Conservation (phyloP, 139 green algal species). For the Picochlorum sp. region DNA sequence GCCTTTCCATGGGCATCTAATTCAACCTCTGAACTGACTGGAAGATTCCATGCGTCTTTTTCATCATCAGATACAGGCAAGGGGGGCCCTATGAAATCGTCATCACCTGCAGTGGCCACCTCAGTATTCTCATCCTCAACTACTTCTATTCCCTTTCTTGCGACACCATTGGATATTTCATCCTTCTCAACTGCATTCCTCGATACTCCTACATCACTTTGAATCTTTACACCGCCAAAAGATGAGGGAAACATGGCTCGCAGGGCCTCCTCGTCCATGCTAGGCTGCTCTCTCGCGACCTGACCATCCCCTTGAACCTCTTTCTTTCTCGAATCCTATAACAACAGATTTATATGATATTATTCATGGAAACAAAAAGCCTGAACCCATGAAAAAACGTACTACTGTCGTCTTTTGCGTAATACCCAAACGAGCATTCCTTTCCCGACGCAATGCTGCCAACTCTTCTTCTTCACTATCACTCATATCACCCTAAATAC, state of each 20-base stretch:
- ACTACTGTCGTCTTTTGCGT: too few species aligned
- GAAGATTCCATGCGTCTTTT: neutral
- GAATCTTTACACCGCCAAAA: neutral
- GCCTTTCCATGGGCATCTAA: conserved; percentile 43
- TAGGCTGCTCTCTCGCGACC: too few species aligned
- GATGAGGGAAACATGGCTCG: neutral
- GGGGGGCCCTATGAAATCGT: neutral
- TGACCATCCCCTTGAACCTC: too few species aligned
- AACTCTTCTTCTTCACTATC: conserved; percentile 48
- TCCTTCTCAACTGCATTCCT: neutral
- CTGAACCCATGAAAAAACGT: too few species aligned
- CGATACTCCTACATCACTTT: too few species aligned
- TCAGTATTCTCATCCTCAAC: neutral
- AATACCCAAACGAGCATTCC: conserved; percentile 20
- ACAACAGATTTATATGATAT: too few species aligned
- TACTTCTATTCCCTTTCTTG: neutral
- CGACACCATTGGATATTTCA: conserved; percentile 33
- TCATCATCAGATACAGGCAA: neutral
- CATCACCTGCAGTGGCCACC: neutral
- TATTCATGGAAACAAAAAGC: too few species aligned
- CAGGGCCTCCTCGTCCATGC: neutral
- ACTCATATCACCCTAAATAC: neutral
- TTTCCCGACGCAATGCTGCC: conserved; percentile 37
- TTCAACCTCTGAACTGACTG: conserved; percentile 4
- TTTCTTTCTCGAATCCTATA: too few species aligned